These are phyloP conservation scores for Fraxinus excelsior DNA, from an alignment of 257 asterid species.

Conservation along the genomic window DNA sequence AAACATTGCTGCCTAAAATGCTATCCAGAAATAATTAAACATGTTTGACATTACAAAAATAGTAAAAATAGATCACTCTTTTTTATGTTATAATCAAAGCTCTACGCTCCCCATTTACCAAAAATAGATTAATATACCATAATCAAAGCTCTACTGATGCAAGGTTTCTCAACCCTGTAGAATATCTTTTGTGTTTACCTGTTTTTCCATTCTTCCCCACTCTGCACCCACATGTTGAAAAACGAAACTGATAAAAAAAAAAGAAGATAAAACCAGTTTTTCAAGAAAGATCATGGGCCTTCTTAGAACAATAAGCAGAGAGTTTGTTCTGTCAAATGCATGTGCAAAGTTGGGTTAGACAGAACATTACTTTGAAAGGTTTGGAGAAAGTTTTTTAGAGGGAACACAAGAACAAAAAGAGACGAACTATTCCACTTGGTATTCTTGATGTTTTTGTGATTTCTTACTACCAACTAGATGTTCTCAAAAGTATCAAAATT, in stretches of 20 bases:
- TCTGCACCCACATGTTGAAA: conserved; percentile 1
- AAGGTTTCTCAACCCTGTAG: not conserved
- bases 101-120: not conserved
- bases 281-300: conserved; percentile 7
- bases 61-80: not conserved
- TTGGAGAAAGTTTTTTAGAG: conserved; percentile 10
- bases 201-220: not conserved
- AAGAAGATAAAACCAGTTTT: not conserved
- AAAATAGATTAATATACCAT: not conserved
- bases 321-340: not conserved
- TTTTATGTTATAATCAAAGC: not conserved
- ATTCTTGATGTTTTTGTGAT: conserved; percentile 11
- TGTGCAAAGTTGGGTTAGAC: conserved; percentile 1
- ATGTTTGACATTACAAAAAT: not conserved
- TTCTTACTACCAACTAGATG: conserved; percentile 19
- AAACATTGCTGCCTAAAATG: not conserved
- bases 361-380: conserved; percentile 5
- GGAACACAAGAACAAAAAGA: not conserved
- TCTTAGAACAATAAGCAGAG: conserved; percentile 12
- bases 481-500: not conserved
- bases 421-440: conserved; percentile 7
- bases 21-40: not conserved
- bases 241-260: not conserved
- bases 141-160: not conserved
- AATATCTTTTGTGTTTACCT: not conserved